Evolutionary conservation across 768 basidiomycete species (phyloP).

Genomic region (Gelatoporia subvermispora): DNA sequence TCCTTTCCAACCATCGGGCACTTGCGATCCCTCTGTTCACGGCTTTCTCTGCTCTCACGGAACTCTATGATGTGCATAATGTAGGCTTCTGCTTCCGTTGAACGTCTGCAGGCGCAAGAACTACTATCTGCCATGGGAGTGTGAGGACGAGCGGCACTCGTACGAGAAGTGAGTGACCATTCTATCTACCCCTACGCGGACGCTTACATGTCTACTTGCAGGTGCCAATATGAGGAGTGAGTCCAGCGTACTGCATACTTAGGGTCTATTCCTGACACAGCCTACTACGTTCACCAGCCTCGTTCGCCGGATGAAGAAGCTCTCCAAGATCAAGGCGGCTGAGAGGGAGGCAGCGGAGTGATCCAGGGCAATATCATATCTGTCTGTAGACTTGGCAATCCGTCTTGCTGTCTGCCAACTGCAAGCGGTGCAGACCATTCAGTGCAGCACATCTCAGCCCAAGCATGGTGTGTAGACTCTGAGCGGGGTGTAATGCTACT

Average conservation of each 20-base stretch:
- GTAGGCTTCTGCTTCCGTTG: slow-evolving; percentile 79
- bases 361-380: slow-evolving; percentile 1
- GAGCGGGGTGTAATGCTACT: slow-evolving; percentile 1
- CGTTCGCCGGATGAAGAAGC: slow-evolving; percentile 81
- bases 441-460: not conserved
- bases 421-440: not conserved
- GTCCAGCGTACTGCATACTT: slow-evolving; percentile 1
- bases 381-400: no score
- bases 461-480: not conserved
- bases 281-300: slow-evolving; percentile 44
- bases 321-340: slow-evolving; percentile 64
- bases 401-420: not conserved
- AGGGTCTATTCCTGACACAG: slow-evolving; percentile 1
- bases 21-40: no score
- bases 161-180: slow-evolving; percentile 71
- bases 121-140: slow-evolving; percentile 86
- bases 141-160: slow-evolving; percentile 79
- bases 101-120: slow-evolving; percentile 81
- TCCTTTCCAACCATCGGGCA: not conserved
- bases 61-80: not conserved
- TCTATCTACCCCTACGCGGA: not conserved
- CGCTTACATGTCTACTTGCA: slow-evolving; percentile 23
- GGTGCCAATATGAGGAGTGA: slow-evolving; percentile 95
- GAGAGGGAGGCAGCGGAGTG: slow-evolving; percentile 33
- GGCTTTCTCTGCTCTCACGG: not conserved